These are phyloP conservation scores for Mortierella polycephala DNA, from an alignment of 371 early-diverging fungal genomes.

Conservation along the genomic window DNA sequence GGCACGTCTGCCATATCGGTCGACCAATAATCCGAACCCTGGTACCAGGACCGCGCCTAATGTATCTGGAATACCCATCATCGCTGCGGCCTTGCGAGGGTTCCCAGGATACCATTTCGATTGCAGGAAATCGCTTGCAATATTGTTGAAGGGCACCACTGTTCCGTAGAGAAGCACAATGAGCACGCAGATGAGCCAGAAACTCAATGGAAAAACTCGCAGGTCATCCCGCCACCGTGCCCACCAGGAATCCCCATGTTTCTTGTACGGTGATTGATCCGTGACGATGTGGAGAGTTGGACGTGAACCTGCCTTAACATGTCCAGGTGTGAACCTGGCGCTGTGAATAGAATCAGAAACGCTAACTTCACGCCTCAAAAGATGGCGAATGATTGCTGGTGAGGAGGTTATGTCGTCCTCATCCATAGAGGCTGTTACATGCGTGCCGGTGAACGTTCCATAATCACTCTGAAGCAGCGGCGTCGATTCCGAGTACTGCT, in stretches of 20 bases:
- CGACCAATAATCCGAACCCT: slow-evolving; percentile 62
- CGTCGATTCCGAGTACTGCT: slow-evolving; percentile 12
- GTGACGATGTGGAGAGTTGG: slow-evolving; percentile 36
- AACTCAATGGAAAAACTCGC: slow-evolving; percentile 57
- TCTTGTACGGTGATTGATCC: slow-evolving; percentile 1
- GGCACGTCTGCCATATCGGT: slow-evolving; percentile 61
- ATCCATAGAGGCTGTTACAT: slow-evolving; percentile 10
- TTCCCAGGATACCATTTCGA: slow-evolving; percentile 72
- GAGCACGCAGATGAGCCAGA: slow-evolving; percentile 67
- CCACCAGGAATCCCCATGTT: slow-evolving; percentile 13
- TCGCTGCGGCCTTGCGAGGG: slow-evolving; percentile 62
- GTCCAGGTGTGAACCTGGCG: slow-evolving; percentile 23
- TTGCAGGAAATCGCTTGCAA: slow-evolving; percentile 69
- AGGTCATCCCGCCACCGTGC: slow-evolving; percentile 28
- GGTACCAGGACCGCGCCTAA: slow-evolving; percentile 67
- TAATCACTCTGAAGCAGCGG: slow-evolving; percentile 11
- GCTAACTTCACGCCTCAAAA: slow-evolving; percentile 18
- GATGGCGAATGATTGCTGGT: slow-evolving; percentile 14
- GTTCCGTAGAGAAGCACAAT: slow-evolving; percentile 70
- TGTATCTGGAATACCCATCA: slow-evolving; percentile 73
- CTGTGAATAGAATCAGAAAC: slow-evolving; percentile 32
- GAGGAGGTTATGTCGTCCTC: slow-evolving; percentile 9
- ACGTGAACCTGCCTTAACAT: slow-evolving; percentile 14
- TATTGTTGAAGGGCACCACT: slow-evolving; percentile 71
- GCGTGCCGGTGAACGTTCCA: background rate